A percentile compares a stretch with the other conserved stretches of the same genome.
phyloP scores from a whole-genome alignment of 495 filamentous ascomycete genomes.

The Lophium mytilinum region DNA sequence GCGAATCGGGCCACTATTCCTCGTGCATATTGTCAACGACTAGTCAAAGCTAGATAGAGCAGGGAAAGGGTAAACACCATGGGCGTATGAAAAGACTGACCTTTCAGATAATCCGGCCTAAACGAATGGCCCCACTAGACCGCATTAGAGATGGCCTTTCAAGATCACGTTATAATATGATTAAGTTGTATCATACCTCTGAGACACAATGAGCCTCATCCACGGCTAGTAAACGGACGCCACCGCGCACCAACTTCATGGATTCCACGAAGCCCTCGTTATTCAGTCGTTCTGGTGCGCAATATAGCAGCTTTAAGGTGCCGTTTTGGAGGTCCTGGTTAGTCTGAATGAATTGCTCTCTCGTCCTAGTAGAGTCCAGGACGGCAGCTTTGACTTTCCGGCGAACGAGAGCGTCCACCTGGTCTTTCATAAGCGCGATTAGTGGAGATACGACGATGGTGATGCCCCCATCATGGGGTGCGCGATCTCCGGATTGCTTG shows the following conservation, averaged over 20 bases:
- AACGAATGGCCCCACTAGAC: slow-evolving; percentile 49
- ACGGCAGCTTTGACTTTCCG: slow-evolving; percentile 44
- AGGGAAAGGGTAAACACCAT: no score
- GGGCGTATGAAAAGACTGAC: background rate
- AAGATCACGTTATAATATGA: background rate
- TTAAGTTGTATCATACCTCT: slow-evolving; percentile 25
- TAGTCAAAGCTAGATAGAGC: no score
- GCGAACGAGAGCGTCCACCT: slow-evolving; percentile 44
- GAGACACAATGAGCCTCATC: slow-evolving; percentile 56
- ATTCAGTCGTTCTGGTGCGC: slow-evolving; percentile 51
- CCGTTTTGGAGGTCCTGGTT: slow-evolving; percentile 39
- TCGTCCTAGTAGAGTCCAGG: slow-evolving; percentile 45
- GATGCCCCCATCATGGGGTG: slow-evolving; percentile 34
- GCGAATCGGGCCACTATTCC: slow-evolving; percentile 46
- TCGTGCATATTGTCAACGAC: no score
- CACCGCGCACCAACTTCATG: slow-evolving; percentile 40
- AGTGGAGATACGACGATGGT: slow-evolving; percentile 49
- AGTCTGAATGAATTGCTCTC: slow-evolving; percentile 39
- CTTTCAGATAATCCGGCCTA: slow-evolving; percentile 48
- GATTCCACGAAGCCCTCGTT: slow-evolving; percentile 50
- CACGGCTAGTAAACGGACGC: slow-evolving; percentile 47
- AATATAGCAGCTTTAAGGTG: slow-evolving; percentile 44
- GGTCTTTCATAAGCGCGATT: slow-evolving; percentile 53
- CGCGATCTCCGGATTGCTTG: slow-evolving; percentile 14
- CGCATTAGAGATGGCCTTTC: background rate